A percentile compares a stretch with the other conserved stretches of the same genome.
phyloP scores from a whole-genome alignment of 176 grass and related monocot species.

The Carex parvula region DNA sequence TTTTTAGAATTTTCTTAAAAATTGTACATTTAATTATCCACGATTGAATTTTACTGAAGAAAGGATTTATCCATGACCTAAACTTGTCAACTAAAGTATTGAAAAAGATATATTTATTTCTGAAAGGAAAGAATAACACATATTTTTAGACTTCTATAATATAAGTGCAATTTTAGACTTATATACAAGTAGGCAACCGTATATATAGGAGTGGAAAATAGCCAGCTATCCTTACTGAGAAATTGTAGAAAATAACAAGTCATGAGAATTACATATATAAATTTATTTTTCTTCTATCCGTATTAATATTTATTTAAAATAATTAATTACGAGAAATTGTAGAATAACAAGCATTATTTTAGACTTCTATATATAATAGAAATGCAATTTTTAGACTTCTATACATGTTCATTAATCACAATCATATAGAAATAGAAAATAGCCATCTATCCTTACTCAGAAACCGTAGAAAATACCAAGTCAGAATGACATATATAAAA shows the following conservation, averaged over 20 bases:
- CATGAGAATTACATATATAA: background rate
- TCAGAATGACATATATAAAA: background rate
- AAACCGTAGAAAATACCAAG: background rate
- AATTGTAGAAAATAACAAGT: background rate
- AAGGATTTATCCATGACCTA: background rate
- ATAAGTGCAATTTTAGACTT: background rate
- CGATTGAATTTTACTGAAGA: background rate
- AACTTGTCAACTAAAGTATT: background rate
- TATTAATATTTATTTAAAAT: background rate
- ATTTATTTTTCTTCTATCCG: background rate
- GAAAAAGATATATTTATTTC: background rate
- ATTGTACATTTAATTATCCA: background rate
- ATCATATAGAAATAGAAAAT: background rate
- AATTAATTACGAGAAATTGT: no score
- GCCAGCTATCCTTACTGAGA: background rate
- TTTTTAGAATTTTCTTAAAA: background rate
- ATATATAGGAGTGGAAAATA: background rate
- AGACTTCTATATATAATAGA: no score
- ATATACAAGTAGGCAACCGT: background rate
- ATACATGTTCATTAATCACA: no score
- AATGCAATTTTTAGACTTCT: no score
- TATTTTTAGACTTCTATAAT: background rate
- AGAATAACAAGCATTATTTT: no score
- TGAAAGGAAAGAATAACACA: background rate
- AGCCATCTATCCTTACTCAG: no score